Percentiles rank a stretch among this genome's conserved stretches.
Conservation (phyloP, 495 filamentous ascomycete genomes). For the Bryoglossum gracile region DNA sequence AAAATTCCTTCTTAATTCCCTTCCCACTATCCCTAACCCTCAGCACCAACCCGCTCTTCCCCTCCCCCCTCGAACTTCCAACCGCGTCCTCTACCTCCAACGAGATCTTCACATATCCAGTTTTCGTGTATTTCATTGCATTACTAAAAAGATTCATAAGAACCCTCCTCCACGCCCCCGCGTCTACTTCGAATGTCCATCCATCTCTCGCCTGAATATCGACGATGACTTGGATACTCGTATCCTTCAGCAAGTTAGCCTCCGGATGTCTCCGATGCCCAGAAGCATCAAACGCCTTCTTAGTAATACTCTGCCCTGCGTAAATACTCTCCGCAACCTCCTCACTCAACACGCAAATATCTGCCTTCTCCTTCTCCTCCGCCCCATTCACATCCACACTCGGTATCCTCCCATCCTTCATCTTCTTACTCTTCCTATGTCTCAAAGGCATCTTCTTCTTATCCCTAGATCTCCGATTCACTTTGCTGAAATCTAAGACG, state of each 20-base stretch:
- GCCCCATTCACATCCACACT: constrained; percentile 12
- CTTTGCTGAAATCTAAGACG: constrained; percentile 59
- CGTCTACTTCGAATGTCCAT: constrained; percentile 32
- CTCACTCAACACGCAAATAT: constrained; percentile 32
- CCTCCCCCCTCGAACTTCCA: neutral
- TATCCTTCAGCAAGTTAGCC: constrained; percentile 10
- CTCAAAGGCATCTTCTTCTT: constrained; percentile 12
- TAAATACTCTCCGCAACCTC: constrained; percentile 41
- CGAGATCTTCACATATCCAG: constrained; percentile 20
- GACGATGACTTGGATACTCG: constrained; percentile 29
- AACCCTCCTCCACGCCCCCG: constrained; percentile 39
- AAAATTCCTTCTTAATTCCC: constrained; percentile 62
- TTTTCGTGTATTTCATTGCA: constrained; percentile 34
- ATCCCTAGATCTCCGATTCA: constrained; percentile 34
- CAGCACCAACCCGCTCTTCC: constrained; percentile 17
- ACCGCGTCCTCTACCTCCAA: constrained; percentile 14
- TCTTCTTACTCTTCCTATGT: constrained; percentile 15
- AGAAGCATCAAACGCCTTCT: constrained; percentile 17
- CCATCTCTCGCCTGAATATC: constrained; percentile 27
- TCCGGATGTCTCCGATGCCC: constrained; percentile 12
- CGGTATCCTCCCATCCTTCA: constrained; percentile 1
- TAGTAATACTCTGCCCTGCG: constrained; percentile 25
- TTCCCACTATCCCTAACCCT: constrained; percentile 28
- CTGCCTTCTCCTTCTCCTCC: constrained; percentile 22
- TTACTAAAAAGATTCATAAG: constrained; percentile 43